These are phyloP conservation scores for Trichophyton simii DNA, from an alignment of 2,329 filamentous ascomycete genomes.

Conservation along the genomic window DNA sequence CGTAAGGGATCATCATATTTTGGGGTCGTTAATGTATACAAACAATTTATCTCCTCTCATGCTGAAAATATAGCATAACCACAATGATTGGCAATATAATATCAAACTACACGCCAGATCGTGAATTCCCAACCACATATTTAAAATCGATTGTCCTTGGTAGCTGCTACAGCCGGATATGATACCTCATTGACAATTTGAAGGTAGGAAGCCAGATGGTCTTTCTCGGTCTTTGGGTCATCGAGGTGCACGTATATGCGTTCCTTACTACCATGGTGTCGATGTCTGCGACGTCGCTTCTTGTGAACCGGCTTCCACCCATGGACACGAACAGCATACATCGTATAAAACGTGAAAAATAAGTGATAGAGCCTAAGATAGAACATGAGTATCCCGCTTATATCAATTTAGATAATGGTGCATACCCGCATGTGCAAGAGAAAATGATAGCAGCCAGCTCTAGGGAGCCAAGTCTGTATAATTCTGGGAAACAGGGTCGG, in stretches of 20 bases:
- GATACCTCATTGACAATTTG: not conserved
- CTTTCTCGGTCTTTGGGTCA: not conserved
- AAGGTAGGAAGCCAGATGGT: not conserved
- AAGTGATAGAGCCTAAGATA: not conserved
- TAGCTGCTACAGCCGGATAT: not conserved
- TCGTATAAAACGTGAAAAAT: slow-evolving; percentile 3
- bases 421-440: slow-evolving; percentile 19
- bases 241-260: slow-evolving; percentile 9
- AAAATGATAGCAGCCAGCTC: slow-evolving; percentile 21
- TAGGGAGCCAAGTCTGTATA: slow-evolving; percentile 21
- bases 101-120: not conserved
- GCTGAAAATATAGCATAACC: not conserved
- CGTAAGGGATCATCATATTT: no score
- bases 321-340: slow-evolving; percentile 1
- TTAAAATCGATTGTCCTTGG: not conserved
- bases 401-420: not conserved
- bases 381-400: not conserved
- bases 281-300: slow-evolving; percentile 4
- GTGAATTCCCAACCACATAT: not conserved
- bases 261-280: slow-evolving; percentile 5
- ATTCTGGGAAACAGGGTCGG: slow-evolving; percentile 19
- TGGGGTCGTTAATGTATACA: no score
- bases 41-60: no score
- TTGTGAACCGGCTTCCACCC: not conserved
- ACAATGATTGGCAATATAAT: not conserved